These are phyloP conservation scores for Lunasporangiospora selenospora DNA, from an alignment of 192 early-diverging fungal species.

Conservation along the genomic window DNA sequence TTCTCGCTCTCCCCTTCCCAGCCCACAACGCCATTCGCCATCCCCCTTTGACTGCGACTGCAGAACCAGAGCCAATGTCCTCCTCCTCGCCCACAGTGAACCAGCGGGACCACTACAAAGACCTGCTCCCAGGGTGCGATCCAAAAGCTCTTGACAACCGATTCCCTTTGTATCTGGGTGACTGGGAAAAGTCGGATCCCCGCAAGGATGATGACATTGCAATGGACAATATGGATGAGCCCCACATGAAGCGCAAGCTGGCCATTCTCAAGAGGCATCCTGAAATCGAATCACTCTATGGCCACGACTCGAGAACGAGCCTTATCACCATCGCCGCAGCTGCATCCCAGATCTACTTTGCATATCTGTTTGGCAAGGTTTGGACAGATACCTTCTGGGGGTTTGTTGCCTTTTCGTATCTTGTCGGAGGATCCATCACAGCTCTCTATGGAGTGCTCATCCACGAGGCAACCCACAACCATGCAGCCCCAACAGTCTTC, in stretches of 20 bases:
- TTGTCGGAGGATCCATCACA: slow-evolving; percentile 85
- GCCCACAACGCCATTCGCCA: not conserved
- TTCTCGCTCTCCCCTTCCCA: not conserved
- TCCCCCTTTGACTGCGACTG: too few species aligned
- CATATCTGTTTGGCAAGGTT: slow-evolving; percentile 79
- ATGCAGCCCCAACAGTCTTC: slow-evolving; percentile 74
- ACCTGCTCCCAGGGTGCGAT: slow-evolving; percentile 32
- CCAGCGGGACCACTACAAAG: slow-evolving; percentile 29
- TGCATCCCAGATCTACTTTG: slow-evolving; percentile 73
- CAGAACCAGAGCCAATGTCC: too few species aligned
- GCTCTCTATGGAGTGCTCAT: slow-evolving; percentile 84
- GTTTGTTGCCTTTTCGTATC: slow-evolving; percentile 71
- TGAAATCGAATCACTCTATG: slow-evolving; percentile 86
- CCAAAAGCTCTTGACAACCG: slow-evolving; percentile 64
- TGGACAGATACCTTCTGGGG: slow-evolving; percentile 69
- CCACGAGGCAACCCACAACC: slow-evolving; percentile 92
- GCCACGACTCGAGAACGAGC: slow-evolving; percentile 81
- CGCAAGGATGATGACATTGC: slow-evolving; percentile 75
- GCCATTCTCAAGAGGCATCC: slow-evolving; percentile 89
- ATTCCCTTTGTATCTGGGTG: slow-evolving; percentile 80
- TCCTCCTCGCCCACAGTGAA: slow-evolving; percentile 26
- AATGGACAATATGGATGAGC: slow-evolving; percentile 91
- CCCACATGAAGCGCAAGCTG: slow-evolving; percentile 89
- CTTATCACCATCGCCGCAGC: slow-evolving; percentile 73
- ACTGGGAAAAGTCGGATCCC: slow-evolving; percentile 85